Evolutionary conservation across 176 grass and related monocot genomes (phyloP).

Genomic region (Sorghum bicolor): DNA sequence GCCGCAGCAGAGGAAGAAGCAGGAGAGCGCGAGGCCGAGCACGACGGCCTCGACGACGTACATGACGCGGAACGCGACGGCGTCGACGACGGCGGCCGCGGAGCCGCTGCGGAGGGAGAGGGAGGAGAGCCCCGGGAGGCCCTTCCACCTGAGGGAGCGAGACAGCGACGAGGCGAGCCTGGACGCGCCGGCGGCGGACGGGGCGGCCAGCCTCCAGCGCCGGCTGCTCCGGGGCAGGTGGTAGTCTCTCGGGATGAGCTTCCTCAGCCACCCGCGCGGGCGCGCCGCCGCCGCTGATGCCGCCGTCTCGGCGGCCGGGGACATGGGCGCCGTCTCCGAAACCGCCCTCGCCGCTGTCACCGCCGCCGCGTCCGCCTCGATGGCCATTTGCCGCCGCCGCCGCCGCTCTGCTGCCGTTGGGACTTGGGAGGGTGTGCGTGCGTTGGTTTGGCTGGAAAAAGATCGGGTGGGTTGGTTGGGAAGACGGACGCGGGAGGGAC

Average conservation of each 20-base stretch:
- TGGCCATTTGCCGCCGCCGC: conserved; percentile 9
- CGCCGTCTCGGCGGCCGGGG: not conserved
- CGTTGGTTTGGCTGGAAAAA: conserved; percentile 20
- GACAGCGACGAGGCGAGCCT: conserved; percentile 50
- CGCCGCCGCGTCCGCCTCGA: not conserved
- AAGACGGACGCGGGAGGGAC: not conserved
- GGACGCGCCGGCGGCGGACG: not conserved
- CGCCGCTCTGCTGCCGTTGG: no score
- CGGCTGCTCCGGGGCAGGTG: conserved; percentile 9
- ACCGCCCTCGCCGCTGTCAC: not conserved
- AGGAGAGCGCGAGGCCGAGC: conserved; percentile 68
- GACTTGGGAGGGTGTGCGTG: not conserved
- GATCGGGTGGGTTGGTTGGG: conserved; percentile 3
- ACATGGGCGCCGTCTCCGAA: conserved; percentile 27
- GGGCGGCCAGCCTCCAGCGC: conserved; percentile 17
- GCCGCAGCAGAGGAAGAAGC: conserved; percentile 94
- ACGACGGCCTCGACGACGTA: conserved; percentile 85
- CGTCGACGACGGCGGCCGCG: conserved; percentile 47
- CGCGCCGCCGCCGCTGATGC: not conserved
- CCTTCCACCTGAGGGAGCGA: conserved; percentile 49
- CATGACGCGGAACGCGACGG: conserved; percentile 59
- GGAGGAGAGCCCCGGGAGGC: conserved; percentile 39
- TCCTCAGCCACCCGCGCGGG: conserved; percentile 42
- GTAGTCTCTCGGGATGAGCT: conserved; percentile 33
- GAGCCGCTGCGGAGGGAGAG: conserved; percentile 37